Conservation (phyloP, 441 rosid genomes). For the Lepidium campestre region DNA sequence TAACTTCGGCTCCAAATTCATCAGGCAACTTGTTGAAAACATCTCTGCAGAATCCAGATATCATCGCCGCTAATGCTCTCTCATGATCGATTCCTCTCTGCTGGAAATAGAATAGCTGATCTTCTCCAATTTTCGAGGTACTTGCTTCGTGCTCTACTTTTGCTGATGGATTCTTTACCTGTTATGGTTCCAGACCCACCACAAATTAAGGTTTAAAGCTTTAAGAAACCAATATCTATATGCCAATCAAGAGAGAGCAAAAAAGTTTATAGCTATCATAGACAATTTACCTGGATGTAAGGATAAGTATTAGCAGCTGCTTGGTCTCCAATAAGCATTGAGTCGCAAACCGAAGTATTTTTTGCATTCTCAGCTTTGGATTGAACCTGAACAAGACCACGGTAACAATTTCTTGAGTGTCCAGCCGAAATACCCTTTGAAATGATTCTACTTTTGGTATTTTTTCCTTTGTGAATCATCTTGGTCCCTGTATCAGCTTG, state of each 20-base stretch:
- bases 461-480: slow-evolving; percentile 96
- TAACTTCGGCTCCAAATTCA: slow-evolving; percentile 90
- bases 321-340: slow-evolving; percentile 89
- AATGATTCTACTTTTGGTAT: slow-evolving; percentile 79
- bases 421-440: slow-evolving; percentile 94
- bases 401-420: slow-evolving; percentile 77
- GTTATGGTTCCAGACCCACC: slow-evolving; percentile 18
- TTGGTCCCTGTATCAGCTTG: slow-evolving; percentile 97
- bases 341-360: slow-evolving; percentile 87
- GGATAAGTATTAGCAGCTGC: slow-evolving; percentile 99
- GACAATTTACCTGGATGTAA: slow-evolving; percentile 68
- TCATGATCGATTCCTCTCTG: slow-evolving; percentile 90
- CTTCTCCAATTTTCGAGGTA: slow-evolving; percentile 92
- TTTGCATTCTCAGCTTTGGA: slow-evolving; percentile 87
- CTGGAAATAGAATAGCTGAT: slow-evolving; percentile 97
- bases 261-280: not conserved
- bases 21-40: slow-evolving; percentile 92
- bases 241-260: no score
- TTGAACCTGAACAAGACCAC: slow-evolving; percentile 92
- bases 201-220: not conserved
- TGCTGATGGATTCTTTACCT: slow-evolving; percentile 89
- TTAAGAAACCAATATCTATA: not conserved
- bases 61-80: slow-evolving; percentile 98
- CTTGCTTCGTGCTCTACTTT: slow-evolving; percentile 92
- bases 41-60: slow-evolving; percentile 87